A percentile compares a stretch with the other conserved stretches of the same genome.
phyloP scores from a whole-genome alignment of 768 basidiomycete species.

The Amanita rubescens region DNA sequence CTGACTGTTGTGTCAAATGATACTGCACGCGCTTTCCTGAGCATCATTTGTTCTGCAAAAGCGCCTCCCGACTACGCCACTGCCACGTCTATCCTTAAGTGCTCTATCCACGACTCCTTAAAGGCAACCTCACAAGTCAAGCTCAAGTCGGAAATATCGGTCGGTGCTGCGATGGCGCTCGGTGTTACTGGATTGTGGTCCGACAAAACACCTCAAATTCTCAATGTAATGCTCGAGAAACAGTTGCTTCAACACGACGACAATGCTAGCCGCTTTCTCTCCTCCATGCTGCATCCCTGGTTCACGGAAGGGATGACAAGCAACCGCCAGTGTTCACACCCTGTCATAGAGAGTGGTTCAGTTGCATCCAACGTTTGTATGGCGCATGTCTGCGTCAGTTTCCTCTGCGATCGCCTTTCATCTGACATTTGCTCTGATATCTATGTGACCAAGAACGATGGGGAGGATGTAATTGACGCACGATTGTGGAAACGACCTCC shows the following conservation, averaged over 20 bases:
- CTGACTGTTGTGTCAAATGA: not conserved
- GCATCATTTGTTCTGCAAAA: not conserved
- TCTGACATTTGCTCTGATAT: not conserved
- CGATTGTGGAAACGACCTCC: not conserved
- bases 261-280: not conserved
- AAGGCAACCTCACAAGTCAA: not conserved
- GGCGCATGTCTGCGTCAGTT: constrained; percentile 2
- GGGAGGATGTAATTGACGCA: not conserved
- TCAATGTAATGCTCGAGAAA: not conserved
- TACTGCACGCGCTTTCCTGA: constrained; percentile 1
- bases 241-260: not conserved
- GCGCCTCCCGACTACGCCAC: not conserved
- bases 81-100: not conserved
- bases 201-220: not conserved
- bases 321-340: not conserved
- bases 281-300: not conserved
- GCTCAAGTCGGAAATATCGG: not conserved
- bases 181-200: not conserved
- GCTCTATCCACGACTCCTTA: not conserved
- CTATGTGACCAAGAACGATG: no score
- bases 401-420: not conserved
- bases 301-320: not conserved
- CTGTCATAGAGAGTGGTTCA: not conserved
- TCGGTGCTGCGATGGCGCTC: constrained; percentile 1
- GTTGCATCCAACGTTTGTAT: not conserved